phyloP scores from a whole-genome alignment of 495 filamentous ascomycete genomes.

The Massariosphaeria phaeospora region DNA sequence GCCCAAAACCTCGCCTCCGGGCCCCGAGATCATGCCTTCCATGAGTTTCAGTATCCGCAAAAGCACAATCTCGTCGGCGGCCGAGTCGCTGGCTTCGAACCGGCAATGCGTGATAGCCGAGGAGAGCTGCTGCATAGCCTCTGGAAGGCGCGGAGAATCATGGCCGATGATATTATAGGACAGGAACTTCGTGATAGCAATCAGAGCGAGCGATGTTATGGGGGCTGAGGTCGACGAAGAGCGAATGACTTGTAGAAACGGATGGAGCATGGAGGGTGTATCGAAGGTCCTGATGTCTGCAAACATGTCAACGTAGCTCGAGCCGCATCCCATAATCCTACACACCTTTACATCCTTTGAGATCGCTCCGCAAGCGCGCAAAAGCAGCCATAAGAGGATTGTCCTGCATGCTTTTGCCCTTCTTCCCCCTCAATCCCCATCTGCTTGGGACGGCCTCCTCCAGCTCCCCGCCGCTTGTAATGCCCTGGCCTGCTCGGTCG shows the following conservation, averaged over 20 bases:
- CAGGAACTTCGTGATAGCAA: conserved; percentile 97
- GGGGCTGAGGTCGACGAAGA: conserved; percentile 93
- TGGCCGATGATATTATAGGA: conserved; percentile 84
- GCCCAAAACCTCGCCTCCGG: conserved; percentile 78
- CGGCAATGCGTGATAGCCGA: conserved; percentile 95
- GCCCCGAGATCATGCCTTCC: conserved; percentile 93
- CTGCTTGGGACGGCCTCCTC: conserved; percentile 55
- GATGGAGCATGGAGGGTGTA: conserved; percentile 82
- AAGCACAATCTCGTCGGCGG: conserved; percentile 91
- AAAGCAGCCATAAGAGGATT: conserved; percentile 96
- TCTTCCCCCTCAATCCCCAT: conserved; percentile 94
- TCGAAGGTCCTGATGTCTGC: conserved; percentile 84
- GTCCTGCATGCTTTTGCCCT: conserved; percentile 96
- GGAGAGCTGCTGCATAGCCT: conserved; percentile 92
- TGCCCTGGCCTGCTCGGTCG: conserved; percentile 28
- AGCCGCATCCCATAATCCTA: not conserved
- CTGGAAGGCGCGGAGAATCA: conserved; percentile 74
- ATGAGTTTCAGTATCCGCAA: conserved; percentile 92
- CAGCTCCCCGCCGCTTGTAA: conserved; percentile 18
- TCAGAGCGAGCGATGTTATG: conserved; percentile 88
- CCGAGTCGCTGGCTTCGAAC: conserved; percentile 92
- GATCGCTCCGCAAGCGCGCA: conserved; percentile 78
- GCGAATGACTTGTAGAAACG: conserved; percentile 95
- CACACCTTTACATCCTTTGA: conserved; percentile 78
- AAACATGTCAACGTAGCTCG: conserved; percentile 17